Percentiles rank a stretch among this genome's conserved stretches.
Evolutionary conservation across 352 stramenopile species (phyloP).

Genomic region (Phytophthora nicotianae): DNA sequence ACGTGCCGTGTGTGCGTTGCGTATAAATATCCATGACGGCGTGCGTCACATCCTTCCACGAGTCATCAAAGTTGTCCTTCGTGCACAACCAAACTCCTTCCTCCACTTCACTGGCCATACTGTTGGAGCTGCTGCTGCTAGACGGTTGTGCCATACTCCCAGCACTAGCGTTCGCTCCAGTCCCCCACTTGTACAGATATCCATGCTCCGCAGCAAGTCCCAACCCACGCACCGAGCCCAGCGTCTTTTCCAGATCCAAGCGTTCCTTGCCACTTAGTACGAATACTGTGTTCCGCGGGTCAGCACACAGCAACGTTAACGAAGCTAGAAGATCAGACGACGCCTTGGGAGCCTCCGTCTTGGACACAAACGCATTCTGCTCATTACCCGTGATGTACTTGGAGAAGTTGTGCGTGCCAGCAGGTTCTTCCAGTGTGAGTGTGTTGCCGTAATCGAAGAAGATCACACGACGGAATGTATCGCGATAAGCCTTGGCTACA

Average conservation of each 20-base stretch:
- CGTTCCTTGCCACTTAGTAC: conserved; percentile 97
- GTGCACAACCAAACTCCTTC: conserved; percentile 84
- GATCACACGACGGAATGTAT: conserved; percentile 91
- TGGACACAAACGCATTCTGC: conserved; percentile 37
- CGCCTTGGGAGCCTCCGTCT: conserved; percentile 31
- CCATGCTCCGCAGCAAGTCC: conserved; percentile 98
- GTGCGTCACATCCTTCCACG: conserved; percentile 97
- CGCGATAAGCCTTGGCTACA: conserved; percentile 91
- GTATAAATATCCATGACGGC: conserved; percentile 99
- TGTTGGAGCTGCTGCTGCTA: conserved; percentile 28
- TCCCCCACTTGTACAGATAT: conserved; percentile 97
- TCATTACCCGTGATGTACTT: conserved; percentile 74
- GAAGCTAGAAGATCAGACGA: conserved; percentile 85
- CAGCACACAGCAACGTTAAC: conserved; percentile 92
- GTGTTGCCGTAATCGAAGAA: conserved; percentile 99
- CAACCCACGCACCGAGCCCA: conserved; percentile 94
- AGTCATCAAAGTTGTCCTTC: conserved; percentile 93
- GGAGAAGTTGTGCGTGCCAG: conserved; percentile 69
- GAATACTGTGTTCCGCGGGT: conserved; percentile 98
- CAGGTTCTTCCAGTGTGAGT: conserved; percentile 90
- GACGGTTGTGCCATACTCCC: conserved; percentile 41
- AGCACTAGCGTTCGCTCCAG: conserved; percentile 28
- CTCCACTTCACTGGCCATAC: conserved; percentile 37
- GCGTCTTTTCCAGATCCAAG: conserved; percentile 92
- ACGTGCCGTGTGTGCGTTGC: conserved; percentile 98